Percentiles rank a stretch among this genome's conserved stretches.
Evolutionary conservation across 768 basidiomycete species (phyloP).

Genomic region (Boletus barrowsii): DNA sequence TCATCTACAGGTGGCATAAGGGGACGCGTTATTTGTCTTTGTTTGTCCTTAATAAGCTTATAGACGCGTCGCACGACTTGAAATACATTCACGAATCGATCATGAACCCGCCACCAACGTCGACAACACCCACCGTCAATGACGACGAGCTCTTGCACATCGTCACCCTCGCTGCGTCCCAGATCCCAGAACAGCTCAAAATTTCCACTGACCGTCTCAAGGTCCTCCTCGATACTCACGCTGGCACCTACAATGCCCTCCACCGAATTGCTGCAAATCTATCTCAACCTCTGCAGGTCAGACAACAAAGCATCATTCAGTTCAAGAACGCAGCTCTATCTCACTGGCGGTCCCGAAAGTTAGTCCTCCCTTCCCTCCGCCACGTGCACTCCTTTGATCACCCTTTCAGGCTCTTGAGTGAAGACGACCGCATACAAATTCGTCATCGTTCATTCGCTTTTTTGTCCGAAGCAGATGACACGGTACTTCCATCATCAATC

Average conservation of each 20-base stretch:
- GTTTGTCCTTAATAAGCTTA: slow-evolving; percentile 20
- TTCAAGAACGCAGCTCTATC: slow-evolving; percentile 77
- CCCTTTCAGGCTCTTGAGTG: slow-evolving; percentile 55
- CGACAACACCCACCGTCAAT: slow-evolving; percentile 40
- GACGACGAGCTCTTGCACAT: slow-evolving; percentile 65
- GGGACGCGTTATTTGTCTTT: slow-evolving; percentile 47
- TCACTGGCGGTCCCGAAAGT: slow-evolving; percentile 83
- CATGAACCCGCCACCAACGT: slow-evolving; percentile 17
- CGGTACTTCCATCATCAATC: slow-evolving; percentile 42
- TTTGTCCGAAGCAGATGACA: slow-evolving; percentile 75
- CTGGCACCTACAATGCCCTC: slow-evolving; percentile 68
- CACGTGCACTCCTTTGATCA: slow-evolving; percentile 7
- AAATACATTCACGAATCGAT: slow-evolving; percentile 12
- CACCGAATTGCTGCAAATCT: slow-evolving; percentile 68
- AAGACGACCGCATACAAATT: slow-evolving; percentile 65
- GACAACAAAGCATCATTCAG: slow-evolving; percentile 82
- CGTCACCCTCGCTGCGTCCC: slow-evolving; percentile 67
- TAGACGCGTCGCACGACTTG: not conserved
- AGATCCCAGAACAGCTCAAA: slow-evolving; percentile 52
- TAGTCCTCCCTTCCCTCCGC: slow-evolving; percentile 17
- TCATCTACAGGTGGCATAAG: slow-evolving; percentile 1
- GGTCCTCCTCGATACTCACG: slow-evolving; percentile 55
- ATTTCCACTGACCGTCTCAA: slow-evolving; percentile 61
- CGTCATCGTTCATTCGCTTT: slow-evolving; percentile 62
- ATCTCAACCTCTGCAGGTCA: slow-evolving; percentile 58